Base-by-base conservation (phyloP, 768 basidiomycete species). In the Lanmaoa rubissima region DNA sequence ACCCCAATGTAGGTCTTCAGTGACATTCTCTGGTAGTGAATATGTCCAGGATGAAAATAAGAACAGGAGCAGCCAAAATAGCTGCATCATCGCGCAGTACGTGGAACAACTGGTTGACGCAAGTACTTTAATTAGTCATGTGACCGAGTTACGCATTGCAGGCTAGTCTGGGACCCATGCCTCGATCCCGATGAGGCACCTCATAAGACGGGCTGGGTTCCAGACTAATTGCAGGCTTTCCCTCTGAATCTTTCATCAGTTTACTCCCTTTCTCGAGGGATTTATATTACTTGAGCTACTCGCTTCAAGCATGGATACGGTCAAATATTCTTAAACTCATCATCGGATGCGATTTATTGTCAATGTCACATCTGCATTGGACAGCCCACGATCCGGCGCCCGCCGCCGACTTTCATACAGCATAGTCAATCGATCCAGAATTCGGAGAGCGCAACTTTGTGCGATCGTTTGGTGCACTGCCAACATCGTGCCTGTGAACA, bases 1-100 rank as follows among this genome's bases (percentile, higher is more conserved):
- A 1, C 93, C 92, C 86, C 86, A 87, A 41, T 82, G 60, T 8
- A 86, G 66, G 2, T 78, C 73, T 26, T 73, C 74, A 5, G 79
- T 71, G 45, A 45, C 61, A 58, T 81, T 78, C 19, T 59, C 56
- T 32, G 65, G 53, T 34, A 57, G 35, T 17, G 71, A 66, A 40
- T 52, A 58, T 49, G 48, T 54, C 28, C 28, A n/a, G 19, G 46
- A 44, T 28, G 71, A 60, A 1, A 69, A 36, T n/a, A 60, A 54
- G 39, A 66, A 51, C 36, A 74, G 51, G 26, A 73, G 48, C 55
- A 73, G 59, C 71, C 67, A 69, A 34, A 57, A 46, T 16, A 67
- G 48, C 62, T 50, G 72, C 60, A 68, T 55, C 60, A 36, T 54
- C 28, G 49, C 8, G 45, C 10, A 13, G 42, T 52, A 35, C 16